A percentile compares a stretch with the other conserved stretches of the same genome.
Conservation (phyloP, 495 filamentous ascomycete species). For the Thozetella sp. region DNA sequence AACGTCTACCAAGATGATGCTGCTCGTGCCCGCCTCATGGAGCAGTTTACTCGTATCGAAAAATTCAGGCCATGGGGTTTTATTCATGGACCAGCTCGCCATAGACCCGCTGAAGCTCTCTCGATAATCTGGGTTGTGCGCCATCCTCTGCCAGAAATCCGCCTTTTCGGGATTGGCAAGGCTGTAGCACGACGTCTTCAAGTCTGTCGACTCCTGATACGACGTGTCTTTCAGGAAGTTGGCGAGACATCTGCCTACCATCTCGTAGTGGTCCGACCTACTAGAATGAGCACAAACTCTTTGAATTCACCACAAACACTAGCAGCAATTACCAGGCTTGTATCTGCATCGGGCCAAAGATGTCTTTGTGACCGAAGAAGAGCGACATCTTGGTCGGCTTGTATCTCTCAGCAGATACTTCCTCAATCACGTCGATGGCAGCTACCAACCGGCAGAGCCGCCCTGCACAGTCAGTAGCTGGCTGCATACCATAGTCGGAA, state of each 20-base stretch:
- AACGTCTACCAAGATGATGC: slow-evolving; percentile 39
- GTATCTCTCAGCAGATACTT: slow-evolving; percentile 19
- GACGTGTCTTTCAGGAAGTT: slow-evolving; percentile 20
- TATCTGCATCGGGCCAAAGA: not conserved
- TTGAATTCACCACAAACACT: not conserved
- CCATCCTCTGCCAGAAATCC: slow-evolving; percentile 16
- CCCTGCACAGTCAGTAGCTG: slow-evolving; percentile 9
- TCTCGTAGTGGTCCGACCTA: slow-evolving; percentile 16
- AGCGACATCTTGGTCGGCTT: slow-evolving; percentile 16
- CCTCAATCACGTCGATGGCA: slow-evolving; percentile 17
- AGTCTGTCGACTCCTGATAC: slow-evolving; percentile 19
- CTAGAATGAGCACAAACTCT: not conserved
- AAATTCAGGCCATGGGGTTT: slow-evolving; percentile 22
- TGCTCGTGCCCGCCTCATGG: slow-evolving; percentile 14
- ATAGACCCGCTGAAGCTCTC: slow-evolving; percentile 19
- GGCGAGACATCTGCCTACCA: slow-evolving; percentile 8
- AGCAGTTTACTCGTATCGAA: slow-evolving; percentile 21
- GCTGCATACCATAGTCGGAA: too few relatives aligned
- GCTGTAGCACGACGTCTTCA: slow-evolving; percentile 12
- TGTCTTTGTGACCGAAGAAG: slow-evolving; percentile 5
- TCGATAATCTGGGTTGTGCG: slow-evolving; percentile 12
- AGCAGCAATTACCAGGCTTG: slow-evolving; percentile 6
- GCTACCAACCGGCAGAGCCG: slow-evolving; percentile 21
- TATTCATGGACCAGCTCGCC: slow-evolving; percentile 13
- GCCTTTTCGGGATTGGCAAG: slow-evolving; percentile 15